Base-by-base conservation (phyloP, 2,329 filamentous ascomycete species). In the Cadophora malorum region DNA sequence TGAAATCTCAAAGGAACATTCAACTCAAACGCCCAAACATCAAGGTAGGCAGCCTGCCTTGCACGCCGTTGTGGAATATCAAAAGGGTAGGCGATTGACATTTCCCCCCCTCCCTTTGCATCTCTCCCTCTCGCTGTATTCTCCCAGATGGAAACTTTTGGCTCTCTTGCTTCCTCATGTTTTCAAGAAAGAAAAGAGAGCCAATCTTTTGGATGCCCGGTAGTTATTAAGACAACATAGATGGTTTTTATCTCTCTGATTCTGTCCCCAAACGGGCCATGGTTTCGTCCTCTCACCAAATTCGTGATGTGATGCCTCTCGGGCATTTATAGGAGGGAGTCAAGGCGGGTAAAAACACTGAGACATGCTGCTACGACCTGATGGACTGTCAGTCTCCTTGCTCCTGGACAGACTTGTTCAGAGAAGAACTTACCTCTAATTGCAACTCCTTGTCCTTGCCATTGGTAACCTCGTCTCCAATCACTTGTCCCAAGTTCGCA, bases 261-360 rank as follows among this genome's bases (percentile, higher is more conserved):
- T 50, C 21, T 60, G 19, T 62, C 38, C 49, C 55, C 53, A 58
- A 41, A 4, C 49, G 31, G 31, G 25, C 47, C 35, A 56, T 50
- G n/a, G 21, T n/a, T 31, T 23, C 3, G 50, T 58, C 19, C 14
- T 23, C 50, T 41, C 33, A 55, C 41, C 41, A 45, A 19, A 21
- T 45, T 19, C 6, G 33, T 59, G 33, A 41, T 41, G 19, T 28
- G n/a, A 49, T 19, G 9, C 38, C 50, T 45, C 12, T 56, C 45
- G 58, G 59, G 5, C 23, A 56, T 45, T 68, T 87, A 99, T 79
- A 99, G 90, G 70, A 99, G 85, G 63, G 96, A 98, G 83, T 99
- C 96, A 76, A 99, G 91, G 78, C 95, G 89, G 72, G 96, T 99
- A 80, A 99, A 99, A 77, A 99, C 96, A 82, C 92, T 97, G 80